phyloP scores from a whole-genome alignment of 2,329 filamentous ascomycete genomes.

The Laburnicola sp. region DNA sequence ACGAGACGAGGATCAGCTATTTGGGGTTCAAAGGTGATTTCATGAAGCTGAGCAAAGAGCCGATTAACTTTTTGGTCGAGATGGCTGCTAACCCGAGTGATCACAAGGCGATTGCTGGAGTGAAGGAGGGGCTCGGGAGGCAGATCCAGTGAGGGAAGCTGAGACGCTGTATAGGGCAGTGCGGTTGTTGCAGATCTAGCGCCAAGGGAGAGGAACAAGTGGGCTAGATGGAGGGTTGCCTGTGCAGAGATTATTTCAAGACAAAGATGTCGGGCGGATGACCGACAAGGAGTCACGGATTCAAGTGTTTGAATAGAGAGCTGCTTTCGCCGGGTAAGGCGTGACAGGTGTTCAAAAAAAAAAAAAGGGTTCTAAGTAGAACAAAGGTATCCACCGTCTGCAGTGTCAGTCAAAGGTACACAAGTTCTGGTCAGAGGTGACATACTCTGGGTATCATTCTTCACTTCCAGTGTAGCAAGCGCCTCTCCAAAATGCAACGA shows the following conservation, averaged over 20 bases:
- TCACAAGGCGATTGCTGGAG: slow-evolving; percentile 62
- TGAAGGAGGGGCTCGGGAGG: slow-evolving; percentile 42
- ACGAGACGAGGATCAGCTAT: slow-evolving; percentile 78
- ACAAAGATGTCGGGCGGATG: no score
- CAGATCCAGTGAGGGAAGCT: slow-evolving; percentile 32
- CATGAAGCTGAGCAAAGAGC: slow-evolving; percentile 81
- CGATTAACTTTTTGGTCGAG: slow-evolving; percentile 87
- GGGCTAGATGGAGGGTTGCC: no score
- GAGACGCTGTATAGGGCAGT: no score
- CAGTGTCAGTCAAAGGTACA: slow-evolving; percentile 17
- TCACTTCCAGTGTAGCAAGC: slow-evolving; percentile 14
- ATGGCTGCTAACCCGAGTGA: slow-evolving; percentile 89
- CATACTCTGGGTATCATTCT: slow-evolving; percentile 25
- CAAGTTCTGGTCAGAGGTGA: slow-evolving; percentile 8
- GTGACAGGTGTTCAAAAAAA: background rate
- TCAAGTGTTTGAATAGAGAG: no score
- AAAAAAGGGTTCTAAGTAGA: background rate
- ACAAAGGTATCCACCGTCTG: slow-evolving; percentile 14
- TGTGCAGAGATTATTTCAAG: no score
- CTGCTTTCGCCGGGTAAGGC: background rate
- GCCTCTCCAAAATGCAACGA: no score
- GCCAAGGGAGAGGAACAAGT: no score
- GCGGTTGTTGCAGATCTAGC: no score
- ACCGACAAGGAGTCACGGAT: no score
- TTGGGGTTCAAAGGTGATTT: slow-evolving; percentile 93